A percentile compares a stretch with the other conserved stretches of the same genome.
Conservation (phyloP, 352 stramenopile species). For the Proteromonas lacertae region DNA sequence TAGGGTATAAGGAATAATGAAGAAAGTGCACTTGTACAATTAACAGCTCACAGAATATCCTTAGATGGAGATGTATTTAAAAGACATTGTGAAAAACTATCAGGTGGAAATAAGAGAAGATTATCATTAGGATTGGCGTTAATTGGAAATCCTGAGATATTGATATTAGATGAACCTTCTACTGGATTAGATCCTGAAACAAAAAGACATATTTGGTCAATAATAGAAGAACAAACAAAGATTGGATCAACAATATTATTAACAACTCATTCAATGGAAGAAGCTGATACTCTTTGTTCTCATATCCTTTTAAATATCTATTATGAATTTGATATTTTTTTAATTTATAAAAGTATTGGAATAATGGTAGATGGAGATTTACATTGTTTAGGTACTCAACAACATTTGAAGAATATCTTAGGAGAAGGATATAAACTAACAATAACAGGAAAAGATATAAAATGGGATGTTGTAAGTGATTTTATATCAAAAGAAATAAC, state of each 20-base stretch:
- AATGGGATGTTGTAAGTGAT: neutral
- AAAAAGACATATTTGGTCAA: conserved; percentile 59
- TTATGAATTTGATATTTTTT: too few relatives aligned
- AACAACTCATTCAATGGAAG: conserved; percentile 71
- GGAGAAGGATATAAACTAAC: conserved; percentile 48
- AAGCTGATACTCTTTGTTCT: too few relatives aligned
- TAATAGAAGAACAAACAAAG: conserved; percentile 33
- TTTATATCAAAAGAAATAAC: too few relatives aligned
- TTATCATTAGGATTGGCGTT: conserved; percentile 49
- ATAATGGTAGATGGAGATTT: conserved; percentile 84
- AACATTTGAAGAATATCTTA: conserved; percentile 47
- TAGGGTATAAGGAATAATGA: too few relatives aligned
- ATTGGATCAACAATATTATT: conserved; percentile 51
- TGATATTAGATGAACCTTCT: conserved; percentile 52
- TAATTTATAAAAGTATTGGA: conserved; percentile 27
- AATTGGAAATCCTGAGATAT: conserved; percentile 22
- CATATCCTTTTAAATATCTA: too few relatives aligned
- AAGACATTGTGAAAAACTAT: conserved; percentile 12
- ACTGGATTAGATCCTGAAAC: conserved; percentile 59
- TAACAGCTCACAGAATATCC: too few relatives aligned
- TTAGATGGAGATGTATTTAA: too few relatives aligned
- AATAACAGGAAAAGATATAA: conserved; percentile 14
- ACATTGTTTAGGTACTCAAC: conserved; percentile 54
- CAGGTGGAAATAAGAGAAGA: conserved; percentile 54
- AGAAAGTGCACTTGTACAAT: too few relatives aligned